Evolutionary conservation across 139 green algal species (phyloP).

Genomic region (Bryopsis sp.): DNA sequence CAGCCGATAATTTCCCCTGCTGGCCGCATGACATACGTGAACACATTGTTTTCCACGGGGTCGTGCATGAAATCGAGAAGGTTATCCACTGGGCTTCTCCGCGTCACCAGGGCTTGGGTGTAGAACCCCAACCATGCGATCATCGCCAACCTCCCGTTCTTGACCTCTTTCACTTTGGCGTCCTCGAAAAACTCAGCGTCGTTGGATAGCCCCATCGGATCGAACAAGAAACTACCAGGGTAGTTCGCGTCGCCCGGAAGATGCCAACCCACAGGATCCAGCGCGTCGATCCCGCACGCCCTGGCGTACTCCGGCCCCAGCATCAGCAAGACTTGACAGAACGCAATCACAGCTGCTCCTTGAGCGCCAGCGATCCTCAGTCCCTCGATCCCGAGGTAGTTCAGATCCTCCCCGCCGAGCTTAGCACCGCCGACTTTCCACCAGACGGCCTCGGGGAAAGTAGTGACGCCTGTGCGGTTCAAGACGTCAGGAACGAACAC

Average conservation of each 20-base stretch:
- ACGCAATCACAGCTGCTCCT: slow-evolving; percentile 36
- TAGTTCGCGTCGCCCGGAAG: slow-evolving; percentile 49
- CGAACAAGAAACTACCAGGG: slow-evolving; percentile 58
- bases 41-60: no score
- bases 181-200: no score
- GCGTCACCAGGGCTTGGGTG: no score
- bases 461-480: slow-evolving; percentile 29
- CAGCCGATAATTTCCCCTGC: no score
- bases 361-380: slow-evolving; percentile 79
- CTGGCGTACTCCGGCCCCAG: slow-evolving; percentile 3
- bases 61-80: no score
- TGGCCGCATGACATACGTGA: no score
- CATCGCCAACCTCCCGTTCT: no score
- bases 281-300: slow-evolving; percentile 27
- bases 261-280: slow-evolving; percentile 28
- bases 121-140: no score
- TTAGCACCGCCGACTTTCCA: slow-evolving; percentile 80
- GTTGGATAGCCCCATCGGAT: slow-evolving; percentile 91
- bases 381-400: slow-evolving; percentile 94
- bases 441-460: slow-evolving; percentile 67
- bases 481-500: slow-evolving; percentile 38
- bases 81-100: no score
- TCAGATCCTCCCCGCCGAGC: slow-evolving; percentile 40
- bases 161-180: no score
- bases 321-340: not conserved